Percentiles rank a stretch among this genome's conserved stretches.
Conservation (phyloP, 1,139 yeast species). For the Taphrina pruni region DNA sequence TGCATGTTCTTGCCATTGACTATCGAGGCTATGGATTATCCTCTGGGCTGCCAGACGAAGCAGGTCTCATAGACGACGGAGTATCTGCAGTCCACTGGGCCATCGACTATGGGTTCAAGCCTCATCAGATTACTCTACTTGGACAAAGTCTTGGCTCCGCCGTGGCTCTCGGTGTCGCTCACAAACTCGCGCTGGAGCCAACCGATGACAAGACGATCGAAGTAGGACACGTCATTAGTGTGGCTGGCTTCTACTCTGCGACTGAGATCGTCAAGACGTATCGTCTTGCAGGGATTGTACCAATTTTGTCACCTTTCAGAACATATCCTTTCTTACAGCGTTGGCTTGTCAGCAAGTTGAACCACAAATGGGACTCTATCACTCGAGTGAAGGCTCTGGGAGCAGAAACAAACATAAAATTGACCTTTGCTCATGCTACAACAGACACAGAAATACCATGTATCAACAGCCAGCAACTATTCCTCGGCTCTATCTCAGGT, state of each 20-base stretch:
- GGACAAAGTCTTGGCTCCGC: constrained; percentile 44
- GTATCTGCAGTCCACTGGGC: constrained; percentile 42
- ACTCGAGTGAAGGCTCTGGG: constrained; percentile 9
- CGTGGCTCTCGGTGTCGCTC: constrained; percentile 42
- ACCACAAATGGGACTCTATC: constrained; percentile 40
- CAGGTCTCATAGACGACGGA: constrained; percentile 41
- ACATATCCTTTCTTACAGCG: constrained; percentile 38
- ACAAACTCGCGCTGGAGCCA: constrained; percentile 17
- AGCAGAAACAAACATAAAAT: background rate
- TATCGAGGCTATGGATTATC: constrained; percentile 44
- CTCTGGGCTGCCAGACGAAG: constrained; percentile 36
- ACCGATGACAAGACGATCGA: constrained; percentile 7
- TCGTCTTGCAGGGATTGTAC: constrained; percentile 41
- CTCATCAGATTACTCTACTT: constrained; percentile 30
- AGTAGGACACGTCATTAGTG: constrained; percentile 35
- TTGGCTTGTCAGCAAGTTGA: constrained; percentile 25
- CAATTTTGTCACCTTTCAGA: constrained; percentile 38
- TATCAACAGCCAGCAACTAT: constrained; percentile 14
- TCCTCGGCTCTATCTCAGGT: background rate
- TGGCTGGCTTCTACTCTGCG: constrained; percentile 42
- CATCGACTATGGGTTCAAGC: constrained; percentile 31
- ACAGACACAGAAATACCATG: constrained; percentile 17
- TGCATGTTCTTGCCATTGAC: constrained; percentile 42
- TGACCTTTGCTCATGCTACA: constrained; percentile 28
- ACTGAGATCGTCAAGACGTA: constrained; percentile 38